Evolutionary conservation across 2,329 filamentous ascomycete genomes (phyloP).

Genomic region (Fusarium brevicatenulatum): DNA sequence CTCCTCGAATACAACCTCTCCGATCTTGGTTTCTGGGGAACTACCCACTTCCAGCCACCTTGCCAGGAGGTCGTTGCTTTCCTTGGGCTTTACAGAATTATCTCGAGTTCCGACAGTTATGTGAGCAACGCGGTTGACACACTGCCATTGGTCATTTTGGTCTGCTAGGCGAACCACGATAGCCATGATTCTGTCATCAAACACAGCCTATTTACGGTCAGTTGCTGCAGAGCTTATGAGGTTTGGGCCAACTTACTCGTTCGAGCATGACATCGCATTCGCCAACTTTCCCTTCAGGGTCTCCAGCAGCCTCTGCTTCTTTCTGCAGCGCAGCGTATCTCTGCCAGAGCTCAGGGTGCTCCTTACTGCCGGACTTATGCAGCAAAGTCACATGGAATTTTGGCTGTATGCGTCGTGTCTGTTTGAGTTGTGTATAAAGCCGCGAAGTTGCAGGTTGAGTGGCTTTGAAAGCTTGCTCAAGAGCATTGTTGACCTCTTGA

Average conservation of each 20-base stretch:
- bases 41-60: constrained; percentile 74
- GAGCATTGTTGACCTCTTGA: constrained; percentile 59
- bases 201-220: constrained; percentile 69
- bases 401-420: constrained; percentile 79
- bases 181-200: constrained; percentile 88
- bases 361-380: constrained; percentile 73
- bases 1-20: constrained; percentile 61
- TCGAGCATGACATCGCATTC: constrained; percentile 72
- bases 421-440: constrained; percentile 81
- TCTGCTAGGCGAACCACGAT: constrained; percentile 82
- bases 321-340: constrained; percentile 72
- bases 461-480: constrained; percentile 76
- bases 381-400: constrained; percentile 95
- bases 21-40: constrained; percentile 55
- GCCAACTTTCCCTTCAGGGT: constrained; percentile 59
- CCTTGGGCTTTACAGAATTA: constrained; percentile 83
- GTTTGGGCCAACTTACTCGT: constrained; percentile 54
- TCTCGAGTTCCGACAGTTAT: constrained; percentile 88
- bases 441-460: constrained; percentile 55
- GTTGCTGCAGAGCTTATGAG: background rate
- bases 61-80: constrained; percentile 87
- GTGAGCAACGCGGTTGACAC: constrained; percentile 82
- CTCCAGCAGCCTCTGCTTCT: constrained; percentile 50
- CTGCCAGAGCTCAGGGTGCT: constrained; percentile 78
- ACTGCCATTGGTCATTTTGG: constrained; percentile 68